Evolutionary conservation across 768 basidiomycete genomes (phyloP), one percentile per base, ranked within the genome.

Genomic region (Serendipita vermifera): DNA sequence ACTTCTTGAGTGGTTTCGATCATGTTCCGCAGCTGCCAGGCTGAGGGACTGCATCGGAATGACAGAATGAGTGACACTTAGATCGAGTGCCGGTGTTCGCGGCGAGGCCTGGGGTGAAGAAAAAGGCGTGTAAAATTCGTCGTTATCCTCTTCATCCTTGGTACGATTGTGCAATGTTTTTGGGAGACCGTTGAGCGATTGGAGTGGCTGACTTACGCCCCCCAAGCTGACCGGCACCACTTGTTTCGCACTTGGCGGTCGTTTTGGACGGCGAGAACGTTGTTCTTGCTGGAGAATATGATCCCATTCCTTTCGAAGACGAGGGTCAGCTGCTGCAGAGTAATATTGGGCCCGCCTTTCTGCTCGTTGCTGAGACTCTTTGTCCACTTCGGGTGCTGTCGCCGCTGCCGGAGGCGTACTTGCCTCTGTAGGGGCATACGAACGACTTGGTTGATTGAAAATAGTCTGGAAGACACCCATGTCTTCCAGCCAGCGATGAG

Each of bases 81-180:
- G 39, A 20, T 56, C 39, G 38, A 56, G 55, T 57, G 66, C 62
- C 55, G 70, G 29, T 32, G 75, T 71, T 9, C 69, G 67, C 64
- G 75, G 69, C 4, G 78, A 78, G 2, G 73, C 69, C 32, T 75
- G 70, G 15, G 80, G 80, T 3, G 79, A 77, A 11, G 76, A 69
- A 58, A 72, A 69, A 15, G 82, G 81, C 1, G 82, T 85, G 65
- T 79, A 85, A 67, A 81, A 85, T 24, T 75, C 69, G 61, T 78
- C 78, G 33, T 69, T 67, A 58, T 72, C 73, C 14, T 63, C 59
- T 59, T 75, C 73, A 59, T 64, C 62, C 43, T 61, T 58, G 36
- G n/a, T n/a, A n/a, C n/a, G n/a, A n/a, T n/a, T n/a, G n/a, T n/a
- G n/a, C n/a, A n/a, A n/a, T n/a, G n/a, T n/a, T n/a, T 51, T 51